Base-by-base conservation (phyloP, 306 rosid genomes). In the Pterocarpus santalinus region DNA sequence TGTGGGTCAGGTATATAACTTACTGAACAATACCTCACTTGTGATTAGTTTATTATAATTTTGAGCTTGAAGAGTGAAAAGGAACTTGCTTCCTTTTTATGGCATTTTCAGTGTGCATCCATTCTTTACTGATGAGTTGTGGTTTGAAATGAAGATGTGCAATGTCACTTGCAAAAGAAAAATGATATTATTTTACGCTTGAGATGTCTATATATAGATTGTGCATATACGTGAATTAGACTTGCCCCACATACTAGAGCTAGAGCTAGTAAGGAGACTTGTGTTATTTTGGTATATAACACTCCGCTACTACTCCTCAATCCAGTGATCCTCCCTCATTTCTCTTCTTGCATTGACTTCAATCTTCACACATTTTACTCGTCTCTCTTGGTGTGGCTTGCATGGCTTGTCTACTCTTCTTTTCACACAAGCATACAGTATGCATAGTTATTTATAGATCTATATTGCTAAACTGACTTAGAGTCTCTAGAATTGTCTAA, bases 1-100 rank as follows among this genome's bases (percentile, higher is more conserved):
- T 63, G 98, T 93, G 39, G 99, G 99, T 76, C 98, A 93, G 97
- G 99, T 95, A 88, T 60, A 63, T 73, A 73, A 71, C 77, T 82
- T 90, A 67, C 73, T 36, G 30, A 74, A 82, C 68, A 57, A 70
- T 64, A 36, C 38, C 60, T 72, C 12, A 38, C 51, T 58, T 65
- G 8, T 72, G 35, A 60, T 63, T 65, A 60, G 72, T 30, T 73
- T 47, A 28, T 77, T 52, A 60, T 41, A 66, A 47, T 73, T 78
- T 65, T 30, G 70, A 70, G 36, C 73, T 51, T 60, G 70, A 58
- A 34, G 61, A 69, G 39, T 3, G 36, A 14, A 80, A 57, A 39
- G 57, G 51, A 80, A 83, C 7, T 65, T 64, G 34, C 69, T 75
- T 69, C 78, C 41, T 70, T 80, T 65, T 30, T 35, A 16, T 75